Evolutionary conservation across 352 stramenopile genomes (phyloP).

Genomic region (Pythium monospermum): DNA sequence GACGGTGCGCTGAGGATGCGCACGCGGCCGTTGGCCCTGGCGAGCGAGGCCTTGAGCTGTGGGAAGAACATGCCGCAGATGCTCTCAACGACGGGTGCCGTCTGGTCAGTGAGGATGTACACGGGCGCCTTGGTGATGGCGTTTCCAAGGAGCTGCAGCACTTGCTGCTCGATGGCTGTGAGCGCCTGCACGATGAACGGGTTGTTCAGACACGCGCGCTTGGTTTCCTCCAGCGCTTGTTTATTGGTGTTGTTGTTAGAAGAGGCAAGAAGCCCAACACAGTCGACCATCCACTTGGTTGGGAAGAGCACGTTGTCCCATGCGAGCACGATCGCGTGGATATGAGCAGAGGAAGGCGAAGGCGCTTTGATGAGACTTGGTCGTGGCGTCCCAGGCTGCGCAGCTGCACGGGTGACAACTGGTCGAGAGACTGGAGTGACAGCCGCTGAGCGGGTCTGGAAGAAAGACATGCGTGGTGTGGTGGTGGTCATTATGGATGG

Average conservation of each 20-base stretch:
- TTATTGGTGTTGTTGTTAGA: too few species aligned
- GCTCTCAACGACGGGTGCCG: neutral
- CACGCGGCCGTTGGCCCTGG: constrained; percentile 2
- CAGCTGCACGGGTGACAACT: constrained; percentile 5
- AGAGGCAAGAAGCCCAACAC: neutral
- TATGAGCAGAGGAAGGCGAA: neutral
- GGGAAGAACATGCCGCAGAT: constrained; percentile 19
- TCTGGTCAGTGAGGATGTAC: constrained; percentile 16
- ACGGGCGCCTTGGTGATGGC: constrained; percentile 6
- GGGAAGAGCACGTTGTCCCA: constrained; percentile 26
- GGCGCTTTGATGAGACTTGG: constrained; percentile 1
- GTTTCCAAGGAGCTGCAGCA: constrained; percentile 10
- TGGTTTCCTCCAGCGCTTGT: constrained; percentile 9
- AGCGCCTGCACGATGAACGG: constrained; percentile 16
- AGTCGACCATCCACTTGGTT: constrained; percentile 19
- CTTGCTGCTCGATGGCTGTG: constrained; percentile 18
- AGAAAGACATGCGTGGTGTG: constrained; percentile 3
- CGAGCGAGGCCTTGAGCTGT: constrained; percentile 11
- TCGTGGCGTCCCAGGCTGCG: constrained; percentile 5
- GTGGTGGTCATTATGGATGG: constrained; percentile 3
- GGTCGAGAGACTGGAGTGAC: neutral
- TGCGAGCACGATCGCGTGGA: constrained; percentile 14
- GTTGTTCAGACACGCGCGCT: constrained; percentile 10
- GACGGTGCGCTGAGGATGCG: constrained; percentile 1
- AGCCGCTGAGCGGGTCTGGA: constrained; percentile 6